Evolutionary conservation across 495 filamentous ascomycete species (phyloP).

Genomic region (Penicillium macrosclerotiorum): DNA sequence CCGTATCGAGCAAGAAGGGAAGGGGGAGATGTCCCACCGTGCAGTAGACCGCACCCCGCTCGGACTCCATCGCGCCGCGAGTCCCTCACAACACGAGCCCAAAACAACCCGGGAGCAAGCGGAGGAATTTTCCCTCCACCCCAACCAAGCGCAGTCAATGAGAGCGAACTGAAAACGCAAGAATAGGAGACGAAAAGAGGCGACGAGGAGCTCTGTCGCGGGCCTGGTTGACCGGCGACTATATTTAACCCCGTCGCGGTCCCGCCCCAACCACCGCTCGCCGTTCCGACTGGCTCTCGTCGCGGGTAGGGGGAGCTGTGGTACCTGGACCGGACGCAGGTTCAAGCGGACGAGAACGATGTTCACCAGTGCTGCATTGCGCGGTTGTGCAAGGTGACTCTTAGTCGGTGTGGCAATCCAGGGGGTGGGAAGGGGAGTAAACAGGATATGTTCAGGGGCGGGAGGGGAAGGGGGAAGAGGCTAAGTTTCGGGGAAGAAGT

Average conservation of each 20-base stretch:
- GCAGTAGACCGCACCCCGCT: constrained; percentile 52
- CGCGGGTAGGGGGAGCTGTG: constrained; percentile 11
- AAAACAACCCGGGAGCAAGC: constrained; percentile 3
- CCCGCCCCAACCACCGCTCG: constrained; percentile 11
- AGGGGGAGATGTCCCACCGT: constrained; percentile 41
- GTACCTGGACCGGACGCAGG: constrained; percentile 26
- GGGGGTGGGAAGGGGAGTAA: neutral
- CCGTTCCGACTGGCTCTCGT: constrained; percentile 18
- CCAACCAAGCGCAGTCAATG: too few relatives aligned
- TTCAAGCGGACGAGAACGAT: constrained; percentile 21
- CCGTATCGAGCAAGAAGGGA: neutral
- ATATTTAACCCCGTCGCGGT: constrained; percentile 16
- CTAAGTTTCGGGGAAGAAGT: neutral
- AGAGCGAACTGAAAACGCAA: constrained; percentile 5
- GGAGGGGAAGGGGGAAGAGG: neutral
- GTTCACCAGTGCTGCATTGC: constrained; percentile 21
- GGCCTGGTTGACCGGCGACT: constrained; percentile 4
- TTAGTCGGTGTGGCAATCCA: constrained; percentile 9
- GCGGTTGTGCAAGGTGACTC: constrained; percentile 14
- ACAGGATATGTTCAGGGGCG: too few relatives aligned
- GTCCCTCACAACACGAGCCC: constrained; percentile 1
- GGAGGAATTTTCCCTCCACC: too few relatives aligned
- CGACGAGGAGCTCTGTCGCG: too few relatives aligned
- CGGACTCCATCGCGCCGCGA: constrained; percentile 30
- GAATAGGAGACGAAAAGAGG: neutral